Evolutionary conservation across 352 stramenopile genomes (phyloP).

Genomic region (Phytopythium vexans): DNA sequence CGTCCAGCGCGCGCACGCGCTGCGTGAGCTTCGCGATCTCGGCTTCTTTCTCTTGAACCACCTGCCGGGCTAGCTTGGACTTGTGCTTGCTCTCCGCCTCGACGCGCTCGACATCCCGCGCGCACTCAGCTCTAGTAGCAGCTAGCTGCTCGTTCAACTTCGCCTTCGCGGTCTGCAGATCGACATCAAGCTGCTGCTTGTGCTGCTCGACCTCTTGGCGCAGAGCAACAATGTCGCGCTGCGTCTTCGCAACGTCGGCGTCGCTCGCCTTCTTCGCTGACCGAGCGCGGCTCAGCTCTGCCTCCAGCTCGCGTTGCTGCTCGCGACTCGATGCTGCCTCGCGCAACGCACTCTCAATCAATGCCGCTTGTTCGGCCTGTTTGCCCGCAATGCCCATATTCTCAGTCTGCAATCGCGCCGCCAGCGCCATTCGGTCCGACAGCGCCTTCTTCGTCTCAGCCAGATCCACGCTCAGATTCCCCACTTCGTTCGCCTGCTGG

Average conservation of each 20-base stretch:
- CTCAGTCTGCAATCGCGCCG: conserved; percentile 78
- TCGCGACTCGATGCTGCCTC: conserved; percentile 46
- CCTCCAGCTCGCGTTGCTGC: conserved; percentile 39
- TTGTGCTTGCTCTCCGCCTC: conserved; percentile 82
- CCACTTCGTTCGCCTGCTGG: conserved; percentile 55
- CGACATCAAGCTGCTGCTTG: conserved; percentile 26
- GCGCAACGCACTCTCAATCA: conserved; percentile 66
- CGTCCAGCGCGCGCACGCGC: conserved; percentile 66
- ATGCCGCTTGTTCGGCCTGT: conserved; percentile 68
- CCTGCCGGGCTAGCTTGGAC: conserved; percentile 81
- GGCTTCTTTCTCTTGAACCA: conserved; percentile 75
- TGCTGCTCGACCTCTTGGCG: conserved; percentile 28
- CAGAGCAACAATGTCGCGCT: conserved; percentile 39
- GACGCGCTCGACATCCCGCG: conserved; percentile 57
- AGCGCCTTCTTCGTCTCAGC: conserved; percentile 80
- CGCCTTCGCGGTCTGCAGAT: conserved; percentile 29
- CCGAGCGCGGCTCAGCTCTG: conserved; percentile 32
- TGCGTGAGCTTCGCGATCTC: conserved; percentile 57
- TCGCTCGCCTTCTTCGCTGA: conserved; percentile 27
- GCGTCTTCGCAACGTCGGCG: conserved; percentile 43
- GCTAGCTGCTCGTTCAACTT: conserved; percentile 25
- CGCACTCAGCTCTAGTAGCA: conserved; percentile 31
- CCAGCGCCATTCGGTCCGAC: conserved; percentile 79
- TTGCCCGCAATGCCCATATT: conserved; percentile 84
- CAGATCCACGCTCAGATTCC: conserved; percentile 68